These are phyloP conservation scores for Saccharata proteae DNA, from an alignment of 2,329 filamentous ascomycete genomes.

Conservation along the genomic window DNA sequence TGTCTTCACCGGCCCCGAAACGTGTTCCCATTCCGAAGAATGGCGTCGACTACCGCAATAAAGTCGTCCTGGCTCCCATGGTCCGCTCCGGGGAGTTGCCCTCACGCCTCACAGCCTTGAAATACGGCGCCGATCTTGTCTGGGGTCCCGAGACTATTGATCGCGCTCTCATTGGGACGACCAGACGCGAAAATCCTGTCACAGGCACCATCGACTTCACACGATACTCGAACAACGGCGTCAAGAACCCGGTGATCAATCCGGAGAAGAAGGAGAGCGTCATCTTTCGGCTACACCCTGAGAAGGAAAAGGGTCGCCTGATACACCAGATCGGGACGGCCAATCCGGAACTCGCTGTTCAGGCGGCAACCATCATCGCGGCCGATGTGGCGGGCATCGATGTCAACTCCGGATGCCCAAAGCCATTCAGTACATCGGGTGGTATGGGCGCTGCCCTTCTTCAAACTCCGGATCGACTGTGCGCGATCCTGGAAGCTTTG, in stretches of 20 bases:
- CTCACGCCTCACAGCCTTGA: constrained; percentile 73
- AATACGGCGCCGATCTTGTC: constrained; percentile 92
- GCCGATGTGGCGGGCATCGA: constrained; percentile 87
- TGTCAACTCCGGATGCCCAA: constrained; percentile 96
- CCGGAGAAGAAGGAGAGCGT: constrained; percentile 41
- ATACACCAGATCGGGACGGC: constrained; percentile 92
- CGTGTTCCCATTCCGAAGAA: constrained; percentile 73
- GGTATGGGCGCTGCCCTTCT: constrained; percentile 94
- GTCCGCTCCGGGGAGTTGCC: constrained; percentile 94
- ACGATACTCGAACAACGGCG: constrained; percentile 59
- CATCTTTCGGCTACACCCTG: constrained; percentile 75
- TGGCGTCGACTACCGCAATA: constrained; percentile 88
- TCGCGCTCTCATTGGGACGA: constrained; percentile 78
- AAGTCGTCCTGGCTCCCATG: constrained; percentile 93
- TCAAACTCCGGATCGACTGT: constrained; percentile 70
- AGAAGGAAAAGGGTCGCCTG: constrained; percentile 58
- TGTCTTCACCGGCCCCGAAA: constrained; percentile 21
- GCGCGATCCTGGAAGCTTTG: constrained; percentile 69
- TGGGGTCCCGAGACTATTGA: constrained; percentile 98
- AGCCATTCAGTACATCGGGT: constrained; percentile 84
- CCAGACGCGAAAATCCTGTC: constrained; percentile 60
- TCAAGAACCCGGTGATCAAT: constrained; percentile 44
- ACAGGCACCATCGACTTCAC: constrained; percentile 79
- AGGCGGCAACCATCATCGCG: constrained; percentile 74
- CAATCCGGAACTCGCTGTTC: constrained; percentile 67